A percentile compares a stretch with the other conserved stretches of the same genome.
These are phyloP conservation scores for Penicillium psychrosexuale DNA, from an alignment of 2,329 filamentous ascomycete genomes.

Conservation along the genomic window DNA sequence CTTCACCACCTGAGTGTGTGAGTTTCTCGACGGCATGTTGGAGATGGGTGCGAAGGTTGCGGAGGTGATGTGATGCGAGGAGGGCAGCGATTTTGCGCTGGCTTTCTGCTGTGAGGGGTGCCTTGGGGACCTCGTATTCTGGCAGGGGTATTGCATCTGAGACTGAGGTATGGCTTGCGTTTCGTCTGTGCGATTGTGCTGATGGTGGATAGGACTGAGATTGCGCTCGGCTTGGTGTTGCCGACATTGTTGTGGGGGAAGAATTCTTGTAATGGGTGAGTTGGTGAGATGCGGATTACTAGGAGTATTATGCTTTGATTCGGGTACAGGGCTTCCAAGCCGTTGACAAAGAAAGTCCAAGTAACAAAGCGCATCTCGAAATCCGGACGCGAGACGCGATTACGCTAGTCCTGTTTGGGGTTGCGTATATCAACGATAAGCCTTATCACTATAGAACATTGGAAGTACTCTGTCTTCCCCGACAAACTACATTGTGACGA, in stretches of 20 bases:
- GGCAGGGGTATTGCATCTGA: constrained; percentile 37
- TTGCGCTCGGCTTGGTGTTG: constrained; percentile 15
- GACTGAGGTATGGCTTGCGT: not conserved
- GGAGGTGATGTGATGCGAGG: constrained; percentile 40
- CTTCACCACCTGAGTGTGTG: constrained; percentile 49
- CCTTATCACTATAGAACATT: constrained; percentile 10
- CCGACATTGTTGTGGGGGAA: constrained; percentile 3
- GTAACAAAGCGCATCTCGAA: constrained; percentile 15
- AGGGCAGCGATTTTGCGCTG: constrained; percentile 49
- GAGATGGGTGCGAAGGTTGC: constrained; percentile 50
- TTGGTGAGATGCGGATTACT: not conserved
- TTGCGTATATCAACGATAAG: constrained; percentile 25
- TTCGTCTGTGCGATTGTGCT: constrained; percentile 8
- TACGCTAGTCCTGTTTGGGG: constrained; percentile 31
- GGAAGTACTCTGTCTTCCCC: not conserved
- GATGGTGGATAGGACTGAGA: constrained; percentile 16
- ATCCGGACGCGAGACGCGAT: constrained; percentile 29
- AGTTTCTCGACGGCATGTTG: constrained; percentile 48
- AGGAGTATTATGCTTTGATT: not conserved
- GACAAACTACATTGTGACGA: not conserved
- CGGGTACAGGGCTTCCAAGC: not conserved
- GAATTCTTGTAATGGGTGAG: not conserved
- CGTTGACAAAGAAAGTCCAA: constrained; percentile 5
- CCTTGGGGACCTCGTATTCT: constrained; percentile 53
- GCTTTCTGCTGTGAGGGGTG: constrained; percentile 49